Conservation (phyloP, 2,329 filamentous ascomycete genomes). For the Trichoderma sp. region DNA sequence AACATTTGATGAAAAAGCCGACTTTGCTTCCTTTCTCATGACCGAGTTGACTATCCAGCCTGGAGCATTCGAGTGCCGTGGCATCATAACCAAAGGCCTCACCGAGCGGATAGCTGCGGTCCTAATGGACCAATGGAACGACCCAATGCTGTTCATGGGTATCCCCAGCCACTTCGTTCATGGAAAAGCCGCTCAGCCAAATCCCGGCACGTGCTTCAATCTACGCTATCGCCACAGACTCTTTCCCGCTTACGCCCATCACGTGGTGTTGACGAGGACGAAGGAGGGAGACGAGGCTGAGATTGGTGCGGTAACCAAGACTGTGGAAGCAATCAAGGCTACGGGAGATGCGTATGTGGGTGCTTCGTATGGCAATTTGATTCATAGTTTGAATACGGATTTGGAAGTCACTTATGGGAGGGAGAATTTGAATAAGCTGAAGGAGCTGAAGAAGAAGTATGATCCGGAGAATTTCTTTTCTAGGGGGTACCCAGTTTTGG, state of each 20-base stretch:
- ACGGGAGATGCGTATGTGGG: neutral
- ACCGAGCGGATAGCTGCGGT: neutral
- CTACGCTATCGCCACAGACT: constrained; percentile 11
- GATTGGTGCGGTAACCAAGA: neutral
- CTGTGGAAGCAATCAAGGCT: neutral
- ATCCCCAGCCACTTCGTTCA: neutral
- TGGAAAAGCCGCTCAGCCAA: neutral
- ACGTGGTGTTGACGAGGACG: neutral
- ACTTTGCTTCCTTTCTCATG: neutral
- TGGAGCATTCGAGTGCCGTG: neutral
- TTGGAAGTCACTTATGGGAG: constrained; percentile 5
- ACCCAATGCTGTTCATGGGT: neutral
- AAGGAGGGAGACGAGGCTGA: neutral
- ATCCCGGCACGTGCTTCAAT: neutral
- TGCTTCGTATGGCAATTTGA: constrained; percentile 6
- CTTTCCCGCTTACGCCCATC: neutral
- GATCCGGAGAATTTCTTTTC: constrained; percentile 17
- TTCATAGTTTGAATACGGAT: neutral
- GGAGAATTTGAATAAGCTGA: neutral
- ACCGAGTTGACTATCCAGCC: neutral
- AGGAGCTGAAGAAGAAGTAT: constrained; percentile 4
- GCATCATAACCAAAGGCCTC: neutral
- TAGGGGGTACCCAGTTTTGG: constrained; percentile 4
- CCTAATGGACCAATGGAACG: neutral
- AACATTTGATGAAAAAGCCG: neutral